Percentiles rank a stretch among this genome's conserved stretches.
Evolutionary conservation across 768 basidiomycete species (phyloP).

Genomic region (Boletus rubescentipes): DNA sequence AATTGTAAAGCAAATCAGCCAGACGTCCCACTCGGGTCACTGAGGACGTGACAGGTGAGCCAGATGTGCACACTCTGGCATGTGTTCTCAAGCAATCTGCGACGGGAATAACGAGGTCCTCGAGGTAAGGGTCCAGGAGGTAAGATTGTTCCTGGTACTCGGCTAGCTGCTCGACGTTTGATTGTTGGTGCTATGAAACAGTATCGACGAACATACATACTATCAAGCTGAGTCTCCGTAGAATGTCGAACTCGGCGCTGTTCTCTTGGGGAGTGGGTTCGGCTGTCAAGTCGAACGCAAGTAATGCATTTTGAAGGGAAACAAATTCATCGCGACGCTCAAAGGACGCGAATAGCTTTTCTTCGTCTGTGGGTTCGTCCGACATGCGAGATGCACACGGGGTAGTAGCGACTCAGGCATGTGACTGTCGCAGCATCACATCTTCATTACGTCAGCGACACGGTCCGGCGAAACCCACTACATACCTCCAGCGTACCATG

Average conservation of each 20-base stretch:
- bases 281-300: slow-evolving; percentile 45
- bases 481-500: slow-evolving; percentile 4
- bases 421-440: too few species aligned
- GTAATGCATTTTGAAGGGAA: slow-evolving; percentile 48
- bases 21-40: slow-evolving; percentile 48
- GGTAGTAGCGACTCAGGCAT: too few species aligned
- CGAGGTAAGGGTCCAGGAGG: slow-evolving; percentile 87
- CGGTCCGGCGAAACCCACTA: background rate
- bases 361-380: slow-evolving; percentile 41
- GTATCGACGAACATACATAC: slow-evolving; percentile 40
- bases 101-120: slow-evolving; percentile 73
- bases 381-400: slow-evolving; percentile 24
- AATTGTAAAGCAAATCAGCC: slow-evolving; percentile 67
- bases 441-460: slow-evolving; percentile 26
- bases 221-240: slow-evolving; percentile 46
- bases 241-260: slow-evolving; percentile 39
- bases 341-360: slow-evolving; percentile 52
- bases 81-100: slow-evolving; percentile 61
- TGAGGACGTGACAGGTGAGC: slow-evolving; percentile 28
- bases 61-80: slow-evolving; percentile 42
- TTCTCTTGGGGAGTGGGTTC: slow-evolving; percentile 46
- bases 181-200: background rate
- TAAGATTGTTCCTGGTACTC: slow-evolving; percentile 93
- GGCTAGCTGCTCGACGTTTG: slow-evolving; percentile 54
- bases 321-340: slow-evolving; percentile 62